A percentile compares a stretch with the other conserved stretches of the same genome.
Evolutionary conservation across 345 rosid species (phyloP).

Genomic region (Arabis hirsuta): DNA sequence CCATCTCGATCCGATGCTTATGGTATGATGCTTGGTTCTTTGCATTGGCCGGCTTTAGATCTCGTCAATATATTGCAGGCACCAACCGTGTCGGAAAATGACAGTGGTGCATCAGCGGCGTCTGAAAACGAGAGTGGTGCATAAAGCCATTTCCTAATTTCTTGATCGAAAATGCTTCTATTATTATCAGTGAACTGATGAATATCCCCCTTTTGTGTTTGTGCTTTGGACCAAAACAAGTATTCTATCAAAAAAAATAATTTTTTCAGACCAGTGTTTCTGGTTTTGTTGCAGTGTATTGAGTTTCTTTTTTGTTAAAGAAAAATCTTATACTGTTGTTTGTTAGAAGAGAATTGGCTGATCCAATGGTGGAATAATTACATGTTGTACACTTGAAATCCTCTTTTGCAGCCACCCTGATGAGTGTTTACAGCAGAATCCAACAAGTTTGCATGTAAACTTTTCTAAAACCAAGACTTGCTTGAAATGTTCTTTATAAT

Average conservation of each 20-base stretch:
- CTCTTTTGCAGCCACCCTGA: background rate
- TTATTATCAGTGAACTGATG: slow-evolving; percentile 34
- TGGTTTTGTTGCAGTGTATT: slow-evolving; percentile 23
- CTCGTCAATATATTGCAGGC: slow-evolving; percentile 83
- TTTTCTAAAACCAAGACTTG: background rate
- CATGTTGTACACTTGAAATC: background rate
- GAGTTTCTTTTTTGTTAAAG: background rate
- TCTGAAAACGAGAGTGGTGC: slow-evolving; percentile 31
- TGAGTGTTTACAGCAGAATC: background rate
- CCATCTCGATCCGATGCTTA: slow-evolving; percentile 79
- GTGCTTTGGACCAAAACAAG: background rate
- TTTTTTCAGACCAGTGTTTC: slow-evolving; percentile 18
- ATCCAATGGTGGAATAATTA: background rate
- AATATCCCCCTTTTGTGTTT: slow-evolving; percentile 17
- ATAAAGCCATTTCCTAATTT: slow-evolving; percentile 35
- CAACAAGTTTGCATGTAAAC: slow-evolving; percentile 18
- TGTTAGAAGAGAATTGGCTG: slow-evolving; percentile 6
- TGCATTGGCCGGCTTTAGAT: slow-evolving; percentile 79
- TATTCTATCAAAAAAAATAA: slow-evolving; percentile 4
- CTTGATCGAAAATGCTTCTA: slow-evolving; percentile 48
- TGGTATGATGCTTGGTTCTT: slow-evolving; percentile 66
- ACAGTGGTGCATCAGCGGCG: slow-evolving; percentile 52
- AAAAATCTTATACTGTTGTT: background rate
- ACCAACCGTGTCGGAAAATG: slow-evolving; percentile 46
- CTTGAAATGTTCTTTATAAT: background rate